Percentiles rank a stretch among this genome's conserved stretches.
phyloP scores from a whole-genome alignment of 1,139 yeast genomes.

The Protomyces macrosporus region DNA sequence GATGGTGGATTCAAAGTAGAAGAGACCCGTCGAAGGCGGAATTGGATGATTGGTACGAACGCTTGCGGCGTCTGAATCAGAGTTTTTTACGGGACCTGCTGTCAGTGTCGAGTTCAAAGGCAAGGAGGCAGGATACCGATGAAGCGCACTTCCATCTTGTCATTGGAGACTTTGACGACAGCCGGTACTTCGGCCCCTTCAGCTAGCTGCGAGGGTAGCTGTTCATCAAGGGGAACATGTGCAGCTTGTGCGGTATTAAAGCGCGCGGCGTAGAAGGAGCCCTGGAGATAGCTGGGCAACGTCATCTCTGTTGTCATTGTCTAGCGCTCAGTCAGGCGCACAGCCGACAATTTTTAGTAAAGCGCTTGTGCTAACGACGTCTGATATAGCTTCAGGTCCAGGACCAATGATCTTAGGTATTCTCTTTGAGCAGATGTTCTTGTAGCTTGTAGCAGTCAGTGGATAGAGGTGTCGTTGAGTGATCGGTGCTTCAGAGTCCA shows the following conservation, averaged over 20 bases:
- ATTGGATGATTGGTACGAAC: constrained; percentile 46
- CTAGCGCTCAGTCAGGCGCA: too few species aligned
- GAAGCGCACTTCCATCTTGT: constrained; percentile 28
- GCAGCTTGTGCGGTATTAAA: constrained; percentile 2
- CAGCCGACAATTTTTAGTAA: too few species aligned
- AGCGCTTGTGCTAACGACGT: too few species aligned
- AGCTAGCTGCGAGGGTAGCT: constrained; percentile 20
- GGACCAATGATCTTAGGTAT: too few species aligned
- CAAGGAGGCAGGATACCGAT: constrained; percentile 12
- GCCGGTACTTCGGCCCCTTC: constrained; percentile 26
- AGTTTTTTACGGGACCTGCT: constrained; percentile 28
- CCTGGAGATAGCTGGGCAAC: constrained; percentile 26
- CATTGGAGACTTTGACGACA: constrained; percentile 23
- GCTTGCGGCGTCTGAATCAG: constrained; percentile 35
- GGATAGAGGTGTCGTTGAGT: too few species aligned
- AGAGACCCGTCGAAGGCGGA: constrained; percentile 48
- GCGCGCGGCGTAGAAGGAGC: constrained; percentile 26
- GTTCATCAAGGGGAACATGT: constrained; percentile 3
- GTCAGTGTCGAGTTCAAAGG: not conserved
- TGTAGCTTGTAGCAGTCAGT: too few species aligned
- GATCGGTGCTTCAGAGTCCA: too few species aligned
- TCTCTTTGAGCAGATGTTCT: too few species aligned
- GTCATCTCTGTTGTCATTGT: not conserved
- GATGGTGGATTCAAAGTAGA: constrained; percentile 54
- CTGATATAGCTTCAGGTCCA: too few species aligned